Conservation (phyloP, 2,329 filamentous ascomycete species). For the Neofusicoccum laricinum region DNA sequence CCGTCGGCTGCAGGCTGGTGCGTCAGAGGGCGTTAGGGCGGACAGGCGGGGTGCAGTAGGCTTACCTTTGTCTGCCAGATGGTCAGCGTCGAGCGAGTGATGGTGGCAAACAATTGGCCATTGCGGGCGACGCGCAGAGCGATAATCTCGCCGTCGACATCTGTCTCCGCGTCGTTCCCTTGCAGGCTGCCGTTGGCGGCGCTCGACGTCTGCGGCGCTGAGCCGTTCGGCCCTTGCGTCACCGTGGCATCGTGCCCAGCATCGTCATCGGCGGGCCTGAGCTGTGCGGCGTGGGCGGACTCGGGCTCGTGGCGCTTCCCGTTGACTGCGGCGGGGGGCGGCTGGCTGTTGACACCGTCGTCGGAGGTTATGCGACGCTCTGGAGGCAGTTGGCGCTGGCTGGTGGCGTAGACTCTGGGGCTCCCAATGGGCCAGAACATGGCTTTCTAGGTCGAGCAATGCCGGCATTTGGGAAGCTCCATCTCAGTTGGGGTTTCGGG, state of each 20-base stretch:
- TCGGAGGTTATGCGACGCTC: constrained; percentile 58
- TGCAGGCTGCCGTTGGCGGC: constrained; percentile 16
- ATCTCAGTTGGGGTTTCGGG: constrained; percentile 17
- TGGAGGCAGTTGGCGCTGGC: constrained; percentile 58
- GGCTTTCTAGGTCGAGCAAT: constrained; percentile 30
- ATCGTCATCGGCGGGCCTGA: constrained; percentile 13
- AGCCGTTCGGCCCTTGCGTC: constrained; percentile 15
- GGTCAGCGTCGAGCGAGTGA: constrained; percentile 81
- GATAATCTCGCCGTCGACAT: constrained; percentile 63
- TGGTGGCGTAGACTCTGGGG: constrained; percentile 77
- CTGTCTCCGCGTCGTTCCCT: constrained; percentile 24
- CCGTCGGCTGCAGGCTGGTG: constrained; percentile 66
- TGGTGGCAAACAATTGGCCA: constrained; percentile 81
- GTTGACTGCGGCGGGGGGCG: constrained; percentile 56
- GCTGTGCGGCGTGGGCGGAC: constrained; percentile 16
- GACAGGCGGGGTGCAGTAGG: background rate
- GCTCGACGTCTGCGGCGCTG: background rate
- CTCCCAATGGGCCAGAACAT: constrained; percentile 85
- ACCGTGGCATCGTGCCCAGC: constrained; percentile 10
- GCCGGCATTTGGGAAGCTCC: constrained; percentile 21
- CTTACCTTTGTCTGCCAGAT: constrained; percentile 93
- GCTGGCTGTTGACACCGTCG: constrained; percentile 54
- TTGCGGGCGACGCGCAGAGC: constrained; percentile 74
- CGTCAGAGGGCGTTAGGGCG: constrained; percentile 16
- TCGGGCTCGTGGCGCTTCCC: constrained; percentile 47